A percentile compares a stretch with the other conserved stretches of the same genome.
These are phyloP conservation scores for Metarhizium humberi DNA, from an alignment of 2,329 filamentous ascomycete genomes.

Conservation along the genomic window DNA sequence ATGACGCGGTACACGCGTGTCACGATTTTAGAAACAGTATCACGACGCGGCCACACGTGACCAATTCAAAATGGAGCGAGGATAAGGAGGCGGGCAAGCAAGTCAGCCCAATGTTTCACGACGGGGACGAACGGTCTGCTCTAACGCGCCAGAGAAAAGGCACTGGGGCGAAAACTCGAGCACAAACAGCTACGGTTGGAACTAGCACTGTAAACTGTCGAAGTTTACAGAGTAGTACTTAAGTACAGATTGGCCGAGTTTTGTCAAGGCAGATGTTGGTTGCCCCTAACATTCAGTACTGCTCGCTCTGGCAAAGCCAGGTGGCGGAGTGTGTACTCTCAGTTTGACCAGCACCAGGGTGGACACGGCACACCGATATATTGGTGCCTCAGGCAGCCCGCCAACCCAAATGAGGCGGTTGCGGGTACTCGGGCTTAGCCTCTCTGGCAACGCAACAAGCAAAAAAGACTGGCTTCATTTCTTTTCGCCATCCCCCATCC, in stretches of 20 bases:
- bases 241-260: background rate
- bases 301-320: background rate
- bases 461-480: constrained; percentile 6
- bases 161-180: background rate
- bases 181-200: background rate
- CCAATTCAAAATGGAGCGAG: background rate
- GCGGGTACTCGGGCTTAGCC: constrained; percentile 11
- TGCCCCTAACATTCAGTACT: background rate
- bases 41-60: background rate
- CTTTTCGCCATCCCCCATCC: constrained; percentile 8
- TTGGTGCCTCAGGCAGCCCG: constrained; percentile 10
- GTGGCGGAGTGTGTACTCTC: background rate
- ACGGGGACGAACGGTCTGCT: background rate
- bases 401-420: constrained; percentile 1
- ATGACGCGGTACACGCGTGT: background rate
- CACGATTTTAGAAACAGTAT: background rate
- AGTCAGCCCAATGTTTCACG: too few species aligned
- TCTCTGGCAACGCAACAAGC: constrained; percentile 11
- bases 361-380: background rate
- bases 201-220: background rate
- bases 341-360: background rate
- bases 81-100: too few species aligned
- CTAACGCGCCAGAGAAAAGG: background rate
- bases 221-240: too few species aligned
- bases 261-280: background rate